phyloP scores from a whole-genome alignment of 495 filamentous ascomycete genomes.

The Hypoxylon trugodes region DNA sequence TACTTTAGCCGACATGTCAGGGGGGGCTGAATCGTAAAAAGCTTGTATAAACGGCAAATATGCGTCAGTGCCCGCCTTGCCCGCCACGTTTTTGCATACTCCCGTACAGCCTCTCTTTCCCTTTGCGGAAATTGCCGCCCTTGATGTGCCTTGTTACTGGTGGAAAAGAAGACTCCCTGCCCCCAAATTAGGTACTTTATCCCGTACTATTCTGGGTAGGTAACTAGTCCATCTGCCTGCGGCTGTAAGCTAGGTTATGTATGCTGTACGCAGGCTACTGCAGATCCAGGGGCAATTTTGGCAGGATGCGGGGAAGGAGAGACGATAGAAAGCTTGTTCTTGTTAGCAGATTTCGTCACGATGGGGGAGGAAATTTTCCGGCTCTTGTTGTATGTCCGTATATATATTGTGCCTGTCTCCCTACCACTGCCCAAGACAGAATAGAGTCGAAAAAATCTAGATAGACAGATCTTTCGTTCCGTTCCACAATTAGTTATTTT shows the following conservation, averaged over 20 bases:
- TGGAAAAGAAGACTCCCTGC: not conserved
- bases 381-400: slow-evolving; percentile 9
- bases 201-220: slow-evolving; percentile 2
- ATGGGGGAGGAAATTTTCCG: slow-evolving; percentile 7
- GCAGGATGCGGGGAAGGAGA: slow-evolving; percentile 28
- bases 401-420: slow-evolving; percentile 19
- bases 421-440: not conserved
- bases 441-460: not conserved
- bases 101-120: slow-evolving; percentile 18
- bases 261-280: not conserved
- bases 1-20: slow-evolving; percentile 17
- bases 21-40: slow-evolving; percentile 17
- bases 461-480: slow-evolving; percentile 1
- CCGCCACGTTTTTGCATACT: slow-evolving; percentile 18
- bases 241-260: too few species aligned
- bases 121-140: not conserved
- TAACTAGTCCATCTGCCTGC: not conserved
- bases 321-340: slow-evolving; percentile 14
- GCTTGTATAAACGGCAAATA: slow-evolving; percentile 36
- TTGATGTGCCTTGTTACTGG: not conserved
- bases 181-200: too few species aligned
- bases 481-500: not conserved
- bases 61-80: not conserved
- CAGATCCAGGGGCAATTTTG: slow-evolving; percentile 26
- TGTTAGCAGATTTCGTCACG: slow-evolving; percentile 10